phyloP scores from a whole-genome alignment of 2,329 filamentous ascomycete genomes.

The Penicillium sp. region DNA sequence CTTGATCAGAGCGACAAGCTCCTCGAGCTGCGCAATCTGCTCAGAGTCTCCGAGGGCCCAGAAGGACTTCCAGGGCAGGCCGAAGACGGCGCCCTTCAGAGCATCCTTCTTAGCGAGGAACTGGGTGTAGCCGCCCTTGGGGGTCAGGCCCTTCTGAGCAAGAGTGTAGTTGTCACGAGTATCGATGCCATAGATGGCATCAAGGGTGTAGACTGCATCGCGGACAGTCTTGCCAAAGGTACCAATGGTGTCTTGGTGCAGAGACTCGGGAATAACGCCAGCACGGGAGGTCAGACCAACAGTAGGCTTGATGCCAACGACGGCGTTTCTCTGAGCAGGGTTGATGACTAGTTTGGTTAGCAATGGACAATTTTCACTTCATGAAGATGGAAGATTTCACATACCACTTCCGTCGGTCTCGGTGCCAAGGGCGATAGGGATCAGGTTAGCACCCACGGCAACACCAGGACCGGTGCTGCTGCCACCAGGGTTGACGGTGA shows the following conservation, averaged over 20 bases:
- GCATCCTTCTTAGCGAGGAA: conserved; percentile 59
- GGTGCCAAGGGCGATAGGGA: conserved; percentile 70
- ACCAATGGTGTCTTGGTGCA: conserved; percentile 72
- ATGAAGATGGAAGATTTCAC: conserved; percentile 11
- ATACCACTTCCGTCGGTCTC: conserved; percentile 71
- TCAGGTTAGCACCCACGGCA: conserved; percentile 66
- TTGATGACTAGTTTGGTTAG: conserved; percentile 59
- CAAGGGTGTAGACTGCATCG: conserved; percentile 69
- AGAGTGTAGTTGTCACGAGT: conserved; percentile 67
- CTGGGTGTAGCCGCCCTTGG: conserved; percentile 60
- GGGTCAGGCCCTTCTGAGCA: conserved; percentile 60
- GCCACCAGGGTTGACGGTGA: conserved; percentile 70
- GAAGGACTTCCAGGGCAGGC: conserved; percentile 72
- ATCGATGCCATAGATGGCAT: conserved; percentile 71
- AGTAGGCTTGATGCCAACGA: conserved; percentile 77
- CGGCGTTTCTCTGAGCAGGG: conserved; percentile 69
- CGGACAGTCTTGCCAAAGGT: conserved; percentile 68
- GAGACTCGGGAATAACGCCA: conserved; percentile 67
- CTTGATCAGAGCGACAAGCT: conserved; percentile 59
- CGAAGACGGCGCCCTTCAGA: conserved; percentile 67
- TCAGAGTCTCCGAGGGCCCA: conserved; percentile 65
- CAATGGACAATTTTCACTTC: background rate
- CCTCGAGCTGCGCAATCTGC: conserved; percentile 59
- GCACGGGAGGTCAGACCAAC: conserved; percentile 71
- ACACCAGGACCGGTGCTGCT: conserved; percentile 69